A percentile compares a stretch with the other conserved stretches of the same genome.
phyloP scores from a whole-genome alignment of 2,329 filamentous ascomycete species.

The Aureobasidium sp. region DNA sequence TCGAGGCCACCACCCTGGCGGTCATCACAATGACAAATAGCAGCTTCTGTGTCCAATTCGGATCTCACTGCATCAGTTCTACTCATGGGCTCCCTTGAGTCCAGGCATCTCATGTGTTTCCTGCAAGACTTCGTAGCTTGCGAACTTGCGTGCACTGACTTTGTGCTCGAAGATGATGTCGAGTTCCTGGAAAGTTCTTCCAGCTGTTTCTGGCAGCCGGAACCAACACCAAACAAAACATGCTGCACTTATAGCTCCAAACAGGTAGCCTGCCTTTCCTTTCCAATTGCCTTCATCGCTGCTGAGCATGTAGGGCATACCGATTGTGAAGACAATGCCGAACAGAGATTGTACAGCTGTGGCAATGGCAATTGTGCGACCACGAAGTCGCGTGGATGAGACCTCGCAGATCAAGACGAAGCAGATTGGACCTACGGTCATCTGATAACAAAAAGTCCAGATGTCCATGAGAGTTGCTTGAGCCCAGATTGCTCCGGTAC shows the following conservation, averaged over 20 bases:
- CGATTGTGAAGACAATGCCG: conserved; percentile 18
- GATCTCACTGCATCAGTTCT: neutral
- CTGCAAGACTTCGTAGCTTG: neutral
- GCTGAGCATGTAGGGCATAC: conserved; percentile 28
- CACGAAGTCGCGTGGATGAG: conserved; percentile 9
- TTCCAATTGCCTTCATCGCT: conserved; percentile 26
- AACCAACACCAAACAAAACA: conserved; percentile 28
- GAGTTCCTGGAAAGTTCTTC: conserved; percentile 30
- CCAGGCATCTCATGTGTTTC: neutral
- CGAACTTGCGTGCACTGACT: neutral
- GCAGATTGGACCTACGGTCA: conserved; percentile 17
- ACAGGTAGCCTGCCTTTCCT: conserved; percentile 31
- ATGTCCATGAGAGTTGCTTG: conserved; percentile 22
- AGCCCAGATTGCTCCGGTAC: conserved; percentile 28
- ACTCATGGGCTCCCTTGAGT: neutral
- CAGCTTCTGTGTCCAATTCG: neutral
- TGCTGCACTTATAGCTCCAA: conserved; percentile 23
- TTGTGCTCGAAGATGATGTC: conserved; percentile 28
- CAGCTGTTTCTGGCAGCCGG: conserved; percentile 30
- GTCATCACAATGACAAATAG: no score
- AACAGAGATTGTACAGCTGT: conserved; percentile 16
- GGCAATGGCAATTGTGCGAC: conserved; percentile 15
- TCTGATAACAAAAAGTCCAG: neutral
- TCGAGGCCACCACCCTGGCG: no score
- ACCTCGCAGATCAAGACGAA: conserved; percentile 15